phyloP scores from a whole-genome alignment of 352 stramenopile genomes.

The Globisporangium mamillatum region DNA sequence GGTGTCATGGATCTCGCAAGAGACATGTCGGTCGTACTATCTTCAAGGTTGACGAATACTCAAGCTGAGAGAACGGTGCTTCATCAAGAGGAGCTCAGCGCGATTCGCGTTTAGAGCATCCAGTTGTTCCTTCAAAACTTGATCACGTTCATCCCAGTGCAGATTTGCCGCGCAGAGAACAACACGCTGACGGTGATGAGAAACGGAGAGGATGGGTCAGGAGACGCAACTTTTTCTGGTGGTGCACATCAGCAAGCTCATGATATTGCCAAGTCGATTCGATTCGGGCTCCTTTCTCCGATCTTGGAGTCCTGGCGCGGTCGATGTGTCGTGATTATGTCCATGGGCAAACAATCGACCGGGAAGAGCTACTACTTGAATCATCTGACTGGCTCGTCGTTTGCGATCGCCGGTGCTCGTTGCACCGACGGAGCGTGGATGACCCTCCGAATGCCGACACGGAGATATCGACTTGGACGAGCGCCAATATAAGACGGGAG shows the following conservation, averaged over 20 bases:
- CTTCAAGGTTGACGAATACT: no score
- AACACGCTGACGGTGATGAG: slow-evolving; percentile 50
- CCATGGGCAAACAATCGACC: slow-evolving; percentile 44
- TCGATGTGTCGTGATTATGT: slow-evolving; percentile 9
- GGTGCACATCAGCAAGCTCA: no score
- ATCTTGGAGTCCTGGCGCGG: slow-evolving; percentile 14
- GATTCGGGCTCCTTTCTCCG: slow-evolving; percentile 8
- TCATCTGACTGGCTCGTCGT: slow-evolving; percentile 69
- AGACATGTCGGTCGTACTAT: neutral
- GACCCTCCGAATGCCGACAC: slow-evolving; percentile 44
- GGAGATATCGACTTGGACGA: slow-evolving; percentile 66
- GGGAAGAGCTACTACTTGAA: slow-evolving; percentile 82
- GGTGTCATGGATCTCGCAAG: slow-evolving; percentile 29
- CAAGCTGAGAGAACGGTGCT: no score
- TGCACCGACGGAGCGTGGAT: slow-evolving; percentile 74
- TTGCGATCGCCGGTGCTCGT: slow-evolving; percentile 56
- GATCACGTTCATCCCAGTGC: slow-evolving; percentile 64
- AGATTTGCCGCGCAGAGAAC: slow-evolving; percentile 60
- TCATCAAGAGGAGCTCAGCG: neutral
- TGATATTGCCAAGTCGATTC: neutral
- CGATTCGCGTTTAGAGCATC: slow-evolving; percentile 12
- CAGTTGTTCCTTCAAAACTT: slow-evolving; percentile 28
- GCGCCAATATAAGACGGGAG: slow-evolving; percentile 66
- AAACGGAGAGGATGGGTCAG: no score
- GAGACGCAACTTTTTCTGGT: no score